phyloP scores from a whole-genome alignment of 1,284 basidiomycete genomes.

The Ceratobasidium sp. region DNA sequence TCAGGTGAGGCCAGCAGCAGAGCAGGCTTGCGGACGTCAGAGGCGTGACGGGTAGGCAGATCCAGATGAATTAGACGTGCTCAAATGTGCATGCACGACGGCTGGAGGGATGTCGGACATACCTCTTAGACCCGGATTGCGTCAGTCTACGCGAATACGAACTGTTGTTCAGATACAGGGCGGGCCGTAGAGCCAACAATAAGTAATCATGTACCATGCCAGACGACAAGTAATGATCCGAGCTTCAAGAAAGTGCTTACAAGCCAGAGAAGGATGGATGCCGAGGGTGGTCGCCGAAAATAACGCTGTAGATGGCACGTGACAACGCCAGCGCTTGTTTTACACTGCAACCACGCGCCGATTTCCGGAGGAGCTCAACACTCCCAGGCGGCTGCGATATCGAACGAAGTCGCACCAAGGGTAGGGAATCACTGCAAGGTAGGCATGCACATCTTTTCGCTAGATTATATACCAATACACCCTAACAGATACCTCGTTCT shows the following conservation, averaged over 20 bases:
- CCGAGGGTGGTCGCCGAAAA: not conserved
- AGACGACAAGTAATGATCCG: not conserved
- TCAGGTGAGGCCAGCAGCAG: not conserved
- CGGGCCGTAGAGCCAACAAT: constrained; percentile 14
- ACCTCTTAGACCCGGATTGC: not conserved
- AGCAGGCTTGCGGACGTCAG: not conserved
- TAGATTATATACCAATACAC: not conserved
- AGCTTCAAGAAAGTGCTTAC: no score
- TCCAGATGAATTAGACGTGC: not conserved
- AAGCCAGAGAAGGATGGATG: not conserved
- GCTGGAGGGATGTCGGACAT: not conserved
- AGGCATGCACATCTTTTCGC: not conserved
- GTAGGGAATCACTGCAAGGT: constrained; percentile 21
- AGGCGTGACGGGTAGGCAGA: not conserved
- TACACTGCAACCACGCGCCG: no score
- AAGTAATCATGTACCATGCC: not conserved
- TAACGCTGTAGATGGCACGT: not conserved
- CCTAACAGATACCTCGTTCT: constrained; percentile 71
- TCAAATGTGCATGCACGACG: not conserved
- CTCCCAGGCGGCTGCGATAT: constrained; percentile 12
- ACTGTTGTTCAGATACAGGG: not conserved
- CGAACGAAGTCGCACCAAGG: constrained; percentile 17
- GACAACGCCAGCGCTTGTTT: not conserved
- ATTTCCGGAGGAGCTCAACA: no score
- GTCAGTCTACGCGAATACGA: not conserved